phyloP scores from a whole-genome alignment of 108 stramenopile genomes.

The Cyclotella choctawhatcheeana region DNA sequence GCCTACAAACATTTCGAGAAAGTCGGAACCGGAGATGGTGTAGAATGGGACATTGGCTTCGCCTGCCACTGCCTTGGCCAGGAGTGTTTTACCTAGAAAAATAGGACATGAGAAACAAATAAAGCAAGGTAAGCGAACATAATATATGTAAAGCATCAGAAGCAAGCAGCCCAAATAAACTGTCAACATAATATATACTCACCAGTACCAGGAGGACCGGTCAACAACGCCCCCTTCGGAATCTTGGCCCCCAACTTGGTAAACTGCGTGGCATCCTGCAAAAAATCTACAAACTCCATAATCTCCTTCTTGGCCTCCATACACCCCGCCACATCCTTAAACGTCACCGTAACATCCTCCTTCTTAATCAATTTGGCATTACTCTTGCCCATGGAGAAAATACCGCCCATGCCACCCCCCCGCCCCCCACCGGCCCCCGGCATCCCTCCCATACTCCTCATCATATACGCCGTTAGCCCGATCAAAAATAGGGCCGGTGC shows the following conservation, averaged over 20 bases:
- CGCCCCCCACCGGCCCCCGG: slow-evolving; percentile 68
- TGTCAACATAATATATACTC: slow-evolving; percentile 31
- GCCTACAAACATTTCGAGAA: slow-evolving; percentile 95
- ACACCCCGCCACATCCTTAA: slow-evolving; percentile 97
- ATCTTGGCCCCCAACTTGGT: slow-evolving; percentile 90
- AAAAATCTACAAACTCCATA: slow-evolving; percentile 96
- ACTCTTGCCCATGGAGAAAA: slow-evolving; percentile 85
- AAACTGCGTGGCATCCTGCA: slow-evolving; percentile 94
- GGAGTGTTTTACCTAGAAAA: slow-evolving; percentile 92
- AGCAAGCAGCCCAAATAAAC: not conserved
- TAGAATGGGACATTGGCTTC: slow-evolving; percentile 98
- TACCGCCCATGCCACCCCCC: slow-evolving; percentile 80
- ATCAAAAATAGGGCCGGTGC: slow-evolving; percentile 82
- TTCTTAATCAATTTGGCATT: slow-evolving; percentile 89
- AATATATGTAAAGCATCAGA: not conserved
- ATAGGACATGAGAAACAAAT: not conserved
- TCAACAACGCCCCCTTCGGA: slow-evolving; percentile 82
- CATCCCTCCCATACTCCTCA: slow-evolving; percentile 78
- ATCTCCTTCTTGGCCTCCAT: slow-evolving; percentile 96
- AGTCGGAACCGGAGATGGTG: slow-evolving; percentile 92
- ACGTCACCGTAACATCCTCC: slow-evolving; percentile 90
- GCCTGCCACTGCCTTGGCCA: slow-evolving; percentile 98
- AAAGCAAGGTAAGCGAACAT: not conserved
- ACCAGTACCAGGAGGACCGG: slow-evolving; percentile 87
- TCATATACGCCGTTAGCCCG: slow-evolving; percentile 79